phyloP scores from a whole-genome alignment of 306 rosid genomes.

The Gillenia trifoliata region DNA sequence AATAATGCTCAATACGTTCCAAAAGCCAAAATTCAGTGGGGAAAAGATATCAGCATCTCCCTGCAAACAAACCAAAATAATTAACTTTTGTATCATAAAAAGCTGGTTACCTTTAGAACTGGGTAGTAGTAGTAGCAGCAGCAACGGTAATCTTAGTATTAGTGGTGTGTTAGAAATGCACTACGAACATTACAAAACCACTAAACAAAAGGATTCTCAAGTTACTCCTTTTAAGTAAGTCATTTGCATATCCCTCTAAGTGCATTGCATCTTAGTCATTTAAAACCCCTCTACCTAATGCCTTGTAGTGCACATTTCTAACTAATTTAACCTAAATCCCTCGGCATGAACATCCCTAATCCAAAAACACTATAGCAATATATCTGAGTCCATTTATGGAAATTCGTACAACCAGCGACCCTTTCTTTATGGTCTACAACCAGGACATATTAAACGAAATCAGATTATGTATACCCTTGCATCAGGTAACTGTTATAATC shows the following conservation, averaged over 20 bases:
- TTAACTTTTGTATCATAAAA: not conserved
- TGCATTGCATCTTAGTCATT: no score
- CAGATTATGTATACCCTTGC: slow-evolving; percentile 56
- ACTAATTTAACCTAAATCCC: no score
- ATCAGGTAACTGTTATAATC: slow-evolving; percentile 72
- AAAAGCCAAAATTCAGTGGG: slow-evolving; percentile 89
- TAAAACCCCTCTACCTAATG: no score
- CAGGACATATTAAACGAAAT: not conserved
- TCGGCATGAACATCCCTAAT: no score
- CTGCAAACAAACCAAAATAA: slow-evolving; percentile 40
- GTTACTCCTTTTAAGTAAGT: no score
- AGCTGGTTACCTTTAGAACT: not conserved
- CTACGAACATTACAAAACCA: no score
- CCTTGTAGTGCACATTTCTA: no score
- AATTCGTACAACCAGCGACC: not conserved
- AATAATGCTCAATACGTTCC: slow-evolving; percentile 82
- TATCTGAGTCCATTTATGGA: not conserved
- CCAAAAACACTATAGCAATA: not conserved
- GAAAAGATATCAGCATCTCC: slow-evolving; percentile 94
- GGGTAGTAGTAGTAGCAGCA: not conserved
- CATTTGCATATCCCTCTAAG: no score
- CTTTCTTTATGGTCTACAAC: no score
- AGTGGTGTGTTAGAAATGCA: no score
- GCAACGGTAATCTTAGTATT: not conserved
- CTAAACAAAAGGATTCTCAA: no score